These are phyloP conservation scores for Ceratocystis diversiconidia DNA, from an alignment of 2,329 filamentous ascomycete species.

Conservation along the genomic window DNA sequence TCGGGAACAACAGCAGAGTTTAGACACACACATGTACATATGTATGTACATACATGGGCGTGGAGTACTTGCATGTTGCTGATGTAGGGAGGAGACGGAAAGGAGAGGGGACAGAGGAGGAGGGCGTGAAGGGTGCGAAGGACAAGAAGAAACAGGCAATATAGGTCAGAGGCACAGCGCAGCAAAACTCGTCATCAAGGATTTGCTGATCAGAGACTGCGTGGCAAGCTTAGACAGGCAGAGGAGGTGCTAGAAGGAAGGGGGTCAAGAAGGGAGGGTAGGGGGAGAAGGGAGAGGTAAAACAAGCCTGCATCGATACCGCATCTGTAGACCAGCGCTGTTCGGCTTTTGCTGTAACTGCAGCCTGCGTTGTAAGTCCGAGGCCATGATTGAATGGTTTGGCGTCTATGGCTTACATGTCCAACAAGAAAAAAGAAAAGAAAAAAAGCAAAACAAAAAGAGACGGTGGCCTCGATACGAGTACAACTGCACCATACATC, in stretches of 20 bases:
- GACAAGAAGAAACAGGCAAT: background rate
- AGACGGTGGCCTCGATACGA: background rate
- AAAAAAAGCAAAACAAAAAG: no score
- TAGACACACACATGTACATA: background rate
- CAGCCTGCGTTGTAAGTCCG: background rate
- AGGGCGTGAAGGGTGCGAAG: background rate
- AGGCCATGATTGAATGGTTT: background rate
- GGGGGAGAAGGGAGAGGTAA: background rate
- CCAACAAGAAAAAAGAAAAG: background rate
- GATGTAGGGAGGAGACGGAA: background rate
- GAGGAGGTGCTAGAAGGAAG: background rate
- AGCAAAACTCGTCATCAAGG: background rate
- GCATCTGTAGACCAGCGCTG: background rate
- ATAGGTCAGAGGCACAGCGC: background rate
- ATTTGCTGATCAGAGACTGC: background rate
- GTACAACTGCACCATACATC: background rate
- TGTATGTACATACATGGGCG: background rate
- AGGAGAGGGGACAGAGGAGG: background rate
- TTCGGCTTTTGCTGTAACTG: background rate
- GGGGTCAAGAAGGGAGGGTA: background rate
- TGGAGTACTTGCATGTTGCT: slow-evolving; percentile 1
- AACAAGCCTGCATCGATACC: background rate
- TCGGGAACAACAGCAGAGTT: background rate
- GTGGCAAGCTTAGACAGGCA: background rate
- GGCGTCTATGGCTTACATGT: background rate